phyloP scores from a whole-genome alignment of 192 early-diverging fungal genomes.

The Coemansia asiatica region DNA sequence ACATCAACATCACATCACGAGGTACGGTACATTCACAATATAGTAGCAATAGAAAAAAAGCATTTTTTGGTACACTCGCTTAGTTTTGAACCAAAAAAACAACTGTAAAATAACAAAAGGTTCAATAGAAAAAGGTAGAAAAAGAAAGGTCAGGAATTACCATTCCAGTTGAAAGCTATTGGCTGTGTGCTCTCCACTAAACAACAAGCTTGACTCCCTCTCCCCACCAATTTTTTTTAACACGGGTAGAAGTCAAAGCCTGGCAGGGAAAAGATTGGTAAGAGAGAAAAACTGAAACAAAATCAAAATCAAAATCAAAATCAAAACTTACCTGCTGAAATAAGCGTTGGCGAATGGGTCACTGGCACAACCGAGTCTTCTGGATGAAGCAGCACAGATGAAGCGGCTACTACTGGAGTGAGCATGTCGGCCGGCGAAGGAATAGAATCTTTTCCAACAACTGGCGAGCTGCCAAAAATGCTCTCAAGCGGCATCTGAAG shows the following conservation, averaged over 20 bases:
- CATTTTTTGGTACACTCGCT: no score
- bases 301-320: no score
- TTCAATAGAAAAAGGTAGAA: background rate
- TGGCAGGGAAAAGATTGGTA: no score
- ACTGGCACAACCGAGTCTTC: constrained; percentile 35
- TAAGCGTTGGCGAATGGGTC: background rate
- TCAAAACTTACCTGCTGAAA: constrained; percentile 10
- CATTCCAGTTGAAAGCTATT: no score
- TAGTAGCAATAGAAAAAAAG: background rate
- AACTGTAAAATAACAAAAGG: background rate
- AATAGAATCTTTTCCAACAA: constrained; percentile 28
- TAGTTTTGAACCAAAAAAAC: background rate
- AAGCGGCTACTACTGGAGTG: constrained; percentile 9
- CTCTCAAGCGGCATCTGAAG: constrained; percentile 30
- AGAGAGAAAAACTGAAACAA: no score
- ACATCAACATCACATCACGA: background rate
- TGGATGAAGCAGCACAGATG: constrained; percentile 12
- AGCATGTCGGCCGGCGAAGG: constrained; percentile 32
- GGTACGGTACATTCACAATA: background rate
- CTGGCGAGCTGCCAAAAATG: constrained; percentile 32
- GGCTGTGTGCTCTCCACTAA: background rate
- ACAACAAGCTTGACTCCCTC: no score
- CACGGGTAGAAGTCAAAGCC: no score
- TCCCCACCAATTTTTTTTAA: no score
- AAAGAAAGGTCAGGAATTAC: background rate